Conservation (phyloP, 2,329 filamentous ascomycete genomes). For the Dothidotthia symphoricarpi region DNA sequence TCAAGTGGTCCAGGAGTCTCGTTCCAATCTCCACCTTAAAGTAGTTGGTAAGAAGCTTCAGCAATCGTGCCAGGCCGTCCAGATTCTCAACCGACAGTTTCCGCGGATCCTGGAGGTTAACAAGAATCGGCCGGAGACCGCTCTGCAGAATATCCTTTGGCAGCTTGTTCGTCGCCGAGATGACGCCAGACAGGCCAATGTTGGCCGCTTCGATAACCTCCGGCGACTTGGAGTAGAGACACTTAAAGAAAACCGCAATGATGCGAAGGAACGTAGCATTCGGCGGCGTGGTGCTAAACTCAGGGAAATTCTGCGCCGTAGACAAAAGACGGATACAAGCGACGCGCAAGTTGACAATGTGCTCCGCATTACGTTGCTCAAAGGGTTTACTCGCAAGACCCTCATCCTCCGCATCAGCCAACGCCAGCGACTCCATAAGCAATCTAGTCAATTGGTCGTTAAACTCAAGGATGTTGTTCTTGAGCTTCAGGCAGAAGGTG, state of each 20-base stretch:
- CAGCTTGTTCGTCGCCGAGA: conserved; percentile 84
- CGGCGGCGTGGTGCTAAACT: conserved; percentile 75
- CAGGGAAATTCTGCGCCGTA: conserved; percentile 88
- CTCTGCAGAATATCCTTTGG: conserved; percentile 95
- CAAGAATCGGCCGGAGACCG: conserved; percentile 89
- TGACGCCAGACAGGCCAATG: conserved; percentile 80
- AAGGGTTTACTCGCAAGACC: conserved; percentile 79
- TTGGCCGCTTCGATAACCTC: conserved; percentile 94
- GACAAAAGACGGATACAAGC: conserved; percentile 91
- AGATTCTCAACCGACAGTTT: conserved; percentile 84
- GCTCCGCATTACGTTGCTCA: conserved; percentile 93
- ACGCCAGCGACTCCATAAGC: conserved; percentile 86
- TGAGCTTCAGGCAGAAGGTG: conserved; percentile 88
- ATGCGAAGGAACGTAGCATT: conserved; percentile 64
- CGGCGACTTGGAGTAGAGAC: conserved; percentile 86
- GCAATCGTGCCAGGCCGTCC: conserved; percentile 82
- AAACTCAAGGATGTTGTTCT: conserved; percentile 84
- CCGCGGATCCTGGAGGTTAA: conserved; percentile 92
- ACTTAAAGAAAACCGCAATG: conserved; percentile 96
- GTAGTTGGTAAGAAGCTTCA: conserved; percentile 93
- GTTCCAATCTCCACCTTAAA: conserved; percentile 98
- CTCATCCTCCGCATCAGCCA: conserved; percentile 94
- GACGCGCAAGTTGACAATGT: conserved; percentile 86
- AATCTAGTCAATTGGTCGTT: conserved; percentile 88
- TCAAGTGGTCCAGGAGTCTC: conserved; percentile 89